Evolutionary conservation across 768 basidiomycete genomes (phyloP), one percentile per base, ranked within the genome.

Genomic region (Podaxis carcinomalis): DNA sequence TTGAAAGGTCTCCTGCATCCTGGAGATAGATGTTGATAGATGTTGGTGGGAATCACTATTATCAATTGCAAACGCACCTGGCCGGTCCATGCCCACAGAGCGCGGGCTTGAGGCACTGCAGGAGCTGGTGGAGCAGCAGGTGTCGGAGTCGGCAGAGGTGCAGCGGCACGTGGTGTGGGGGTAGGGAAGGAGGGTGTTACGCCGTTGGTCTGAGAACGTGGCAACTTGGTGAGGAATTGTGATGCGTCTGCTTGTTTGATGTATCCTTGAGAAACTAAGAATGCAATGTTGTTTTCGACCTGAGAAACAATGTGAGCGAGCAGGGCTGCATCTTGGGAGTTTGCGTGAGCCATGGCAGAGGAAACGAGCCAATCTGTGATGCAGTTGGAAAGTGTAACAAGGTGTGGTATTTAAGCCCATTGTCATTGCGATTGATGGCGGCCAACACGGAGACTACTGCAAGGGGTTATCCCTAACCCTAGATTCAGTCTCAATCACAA

Each of bases 1-100:
- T 94, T 0, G 86, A 83, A 6, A 96, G 78, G 69, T 96, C 93
- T n/a, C 88, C 84, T 11, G 81, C 77, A 66, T 92, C 89, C 89
- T 93, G 68, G 10, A 57, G 56, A 42, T 28, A 39, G 7, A 40
- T 42, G 42, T 39, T 32, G 56, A 42, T 28, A 39, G 7, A 40
- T 42, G 42, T 39, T 32, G 59, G 36, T 39, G 4, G 11, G 4
- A 1, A 35, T 59, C 40, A 61, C 21, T 53, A 16, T 49, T 23
- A 39, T 28, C 28, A 61, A 13, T 58, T n/a, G n/a, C 28, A 13
- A 37, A 67, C 78, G 47, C 56, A 87, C 83, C 62, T 70, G 64
- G 54, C 83, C 83, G 55, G 82, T 72, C 65, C 91, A 91, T 1
- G 75, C 72, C 89, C 89, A 90, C 0, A 86, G 57, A 0, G 87